A percentile compares a stretch with the other conserved stretches of the same genome.
Evolutionary conservation across 2,329 filamentous ascomycete genomes (phyloP).

Genomic region (Colletotrichum siamense): DNA sequence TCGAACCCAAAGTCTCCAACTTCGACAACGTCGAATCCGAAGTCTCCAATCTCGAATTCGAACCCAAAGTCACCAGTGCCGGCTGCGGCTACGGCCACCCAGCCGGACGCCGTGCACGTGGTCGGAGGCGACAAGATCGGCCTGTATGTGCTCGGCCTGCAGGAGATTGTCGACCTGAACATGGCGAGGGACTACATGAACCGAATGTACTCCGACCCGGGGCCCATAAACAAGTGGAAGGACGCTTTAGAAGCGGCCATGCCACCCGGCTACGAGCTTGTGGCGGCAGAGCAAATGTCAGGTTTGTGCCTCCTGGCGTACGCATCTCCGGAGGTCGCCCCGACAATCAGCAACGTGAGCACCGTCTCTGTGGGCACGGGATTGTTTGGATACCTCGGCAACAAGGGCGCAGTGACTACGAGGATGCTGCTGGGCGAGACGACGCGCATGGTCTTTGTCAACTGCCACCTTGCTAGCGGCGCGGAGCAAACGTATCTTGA

Average conservation of each 20-base stretch:
- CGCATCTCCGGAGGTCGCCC: slow-evolving; percentile 76
- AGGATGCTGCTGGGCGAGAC: slow-evolving; percentile 88
- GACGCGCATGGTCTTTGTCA: slow-evolving; percentile 87
- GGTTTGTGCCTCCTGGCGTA: slow-evolving; percentile 87
- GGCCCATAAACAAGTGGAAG: slow-evolving; percentile 80
- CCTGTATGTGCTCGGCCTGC: slow-evolving; percentile 87
- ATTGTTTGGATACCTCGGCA: slow-evolving; percentile 90
- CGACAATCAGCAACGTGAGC: slow-evolving; percentile 81
- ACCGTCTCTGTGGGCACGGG: slow-evolving; percentile 87
- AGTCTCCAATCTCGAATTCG: background rate
- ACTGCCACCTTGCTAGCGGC: slow-evolving; percentile 90
- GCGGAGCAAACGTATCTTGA: slow-evolving; percentile 79
- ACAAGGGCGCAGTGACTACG: slow-evolving; percentile 88
- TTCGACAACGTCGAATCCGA: background rate
- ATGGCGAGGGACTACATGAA: slow-evolving; percentile 80
- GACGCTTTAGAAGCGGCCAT: slow-evolving; percentile 74
- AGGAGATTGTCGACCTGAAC: slow-evolving; percentile 89
- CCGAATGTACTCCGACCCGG: slow-evolving; percentile 73
- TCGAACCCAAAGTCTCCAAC: background rate
- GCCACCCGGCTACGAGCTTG: slow-evolving; percentile 76
- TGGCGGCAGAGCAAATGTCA: slow-evolving; percentile 84
- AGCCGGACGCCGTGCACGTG: slow-evolving; percentile 43
- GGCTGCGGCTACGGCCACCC: slow-evolving; percentile 24
- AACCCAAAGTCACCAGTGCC: background rate
- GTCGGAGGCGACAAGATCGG: slow-evolving; percentile 74